Base-by-base conservation (phyloP, 345 rosid species). In the Populus simonii region DNA sequence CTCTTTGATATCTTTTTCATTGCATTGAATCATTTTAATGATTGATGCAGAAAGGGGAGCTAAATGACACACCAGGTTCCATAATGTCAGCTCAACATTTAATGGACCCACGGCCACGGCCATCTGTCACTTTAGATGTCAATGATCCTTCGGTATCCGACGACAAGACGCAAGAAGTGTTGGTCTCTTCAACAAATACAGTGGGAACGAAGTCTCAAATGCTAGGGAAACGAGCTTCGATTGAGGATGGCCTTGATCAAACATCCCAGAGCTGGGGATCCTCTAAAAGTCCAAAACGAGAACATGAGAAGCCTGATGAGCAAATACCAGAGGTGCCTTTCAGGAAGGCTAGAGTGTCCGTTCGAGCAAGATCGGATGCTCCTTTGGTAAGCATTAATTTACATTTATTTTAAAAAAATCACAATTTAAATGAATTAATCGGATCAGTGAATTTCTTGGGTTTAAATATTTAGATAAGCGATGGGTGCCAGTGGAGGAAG, bases 401-500 rank as follows among this genome's bases (percentile, higher is more conserved):
- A 23, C n/a, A 18, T 3, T 6, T 3, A 25, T 74, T 39, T 35
- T 22, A 0, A 27, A 22, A n/a, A 57, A 59, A 18, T 59, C 2
- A 1, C 23, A 55, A 55, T 53, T 53, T 53, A 53, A 53, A 53
- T 53, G 59, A 53, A 20, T 53, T 53, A 59, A 23, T 59, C 15
- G 29, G 65, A 23, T 23, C 15, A 3, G 65, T 59, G 65, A 4
- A 59, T 49, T 25, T 62, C 31, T 12, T 27, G 7, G 3, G 49
- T 36, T 59, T 5, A 57, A 51, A 66, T 51, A 4, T 63, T 33
- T 85, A 94, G 98, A 90, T 94, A 68, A 88, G 83, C 39, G 98
- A 94, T 62, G 97, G 97, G 62, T 94, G 98, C 59, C 98, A 91
- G 43, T 94, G 98, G 98, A 94, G 98, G 74, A 94, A 94, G 62